Conservation (phyloP, 148 eudicot species). For the Drosera capensis region DNA sequence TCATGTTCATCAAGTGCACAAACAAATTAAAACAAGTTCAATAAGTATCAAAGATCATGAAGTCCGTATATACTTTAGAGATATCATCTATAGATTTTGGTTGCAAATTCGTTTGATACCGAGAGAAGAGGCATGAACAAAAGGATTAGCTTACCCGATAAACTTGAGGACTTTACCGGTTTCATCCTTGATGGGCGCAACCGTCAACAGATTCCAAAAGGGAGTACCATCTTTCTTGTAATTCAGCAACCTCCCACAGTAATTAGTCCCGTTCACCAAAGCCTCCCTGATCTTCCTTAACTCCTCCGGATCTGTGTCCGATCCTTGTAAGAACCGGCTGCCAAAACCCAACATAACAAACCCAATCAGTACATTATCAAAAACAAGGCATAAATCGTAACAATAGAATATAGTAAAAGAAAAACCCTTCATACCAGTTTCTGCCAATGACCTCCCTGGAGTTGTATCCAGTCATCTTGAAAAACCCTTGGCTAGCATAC, state of each 20-base stretch:
- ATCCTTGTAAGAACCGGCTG: constrained; percentile 90
- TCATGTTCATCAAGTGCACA: too few species aligned
- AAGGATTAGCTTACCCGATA: constrained; percentile 78
- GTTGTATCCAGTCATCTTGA: constrained; percentile 85
- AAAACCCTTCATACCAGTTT: constrained; percentile 56
- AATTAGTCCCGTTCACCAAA: constrained; percentile 43
- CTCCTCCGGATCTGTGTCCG: constrained; percentile 74
- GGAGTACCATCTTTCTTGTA: constrained; percentile 95
- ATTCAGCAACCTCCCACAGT: constrained; percentile 85
- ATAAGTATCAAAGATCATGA: too few species aligned
- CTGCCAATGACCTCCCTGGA: constrained; percentile 88
- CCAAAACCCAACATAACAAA: constrained; percentile 2
- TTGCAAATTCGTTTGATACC: too few species aligned
- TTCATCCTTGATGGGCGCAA: constrained; percentile 93
- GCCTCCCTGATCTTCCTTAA: constrained; percentile 77
- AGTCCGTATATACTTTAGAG: too few species aligned
- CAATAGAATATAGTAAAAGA: too few species aligned
- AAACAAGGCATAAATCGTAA: neutral
- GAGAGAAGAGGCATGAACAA: too few species aligned
- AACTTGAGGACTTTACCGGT: constrained; percentile 65
- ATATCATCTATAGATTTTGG: too few species aligned
- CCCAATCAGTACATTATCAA: neutral
- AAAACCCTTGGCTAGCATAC: constrained; percentile 96
- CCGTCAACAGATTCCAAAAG: constrained; percentile 89
- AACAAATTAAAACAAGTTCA: too few species aligned